These are phyloP conservation scores for Taphrina pruni DNA, from an alignment of 1,139 yeast genomes.

Conservation along the genomic window DNA sequence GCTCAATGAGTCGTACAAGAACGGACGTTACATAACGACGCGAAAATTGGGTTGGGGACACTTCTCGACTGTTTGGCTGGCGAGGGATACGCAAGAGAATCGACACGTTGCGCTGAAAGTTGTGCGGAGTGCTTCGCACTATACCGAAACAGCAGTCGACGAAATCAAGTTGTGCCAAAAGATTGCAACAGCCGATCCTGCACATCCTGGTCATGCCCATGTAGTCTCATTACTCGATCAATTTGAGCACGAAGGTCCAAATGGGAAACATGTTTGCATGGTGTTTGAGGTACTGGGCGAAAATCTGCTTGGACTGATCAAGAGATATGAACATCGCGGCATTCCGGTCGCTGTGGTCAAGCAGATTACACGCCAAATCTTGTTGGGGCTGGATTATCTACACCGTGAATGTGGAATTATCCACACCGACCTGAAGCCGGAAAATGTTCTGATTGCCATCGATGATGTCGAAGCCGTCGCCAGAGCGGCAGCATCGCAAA, in stretches of 20 bases:
- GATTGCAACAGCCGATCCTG: conserved; percentile 58
- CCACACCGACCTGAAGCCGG: conserved; percentile 90
- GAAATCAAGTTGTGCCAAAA: conserved; percentile 69
- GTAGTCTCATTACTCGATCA: conserved; percentile 74
- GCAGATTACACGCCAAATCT: conserved; percentile 78
- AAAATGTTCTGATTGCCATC: conserved; percentile 80
- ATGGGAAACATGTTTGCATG: conserved; percentile 86
- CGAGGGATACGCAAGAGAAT: conserved; percentile 61
- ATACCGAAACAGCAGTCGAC: conserved; percentile 85
- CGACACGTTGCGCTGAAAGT: conserved; percentile 83
- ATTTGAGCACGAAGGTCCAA: conserved; percentile 77
- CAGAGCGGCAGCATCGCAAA: conserved; percentile 57
- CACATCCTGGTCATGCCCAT: conserved; percentile 74
- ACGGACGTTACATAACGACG: conserved; percentile 67
- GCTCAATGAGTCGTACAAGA: conserved; percentile 69
- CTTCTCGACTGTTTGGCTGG: conserved; percentile 88
- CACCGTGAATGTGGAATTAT: conserved; percentile 88
- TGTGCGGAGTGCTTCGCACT: conserved; percentile 70
- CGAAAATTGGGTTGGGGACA: conserved; percentile 93
- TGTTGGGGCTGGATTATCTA: conserved; percentile 76
- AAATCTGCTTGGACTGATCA: conserved; percentile 71
- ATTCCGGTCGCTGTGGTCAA: conserved; percentile 76
- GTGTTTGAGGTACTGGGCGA: conserved; percentile 89
- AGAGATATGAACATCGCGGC: conserved; percentile 71
- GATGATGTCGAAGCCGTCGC: conserved; percentile 77